These are phyloP conservation scores for Anisodus tanguticus DNA, from an alignment of 257 asterid species.

Conservation along the genomic window DNA sequence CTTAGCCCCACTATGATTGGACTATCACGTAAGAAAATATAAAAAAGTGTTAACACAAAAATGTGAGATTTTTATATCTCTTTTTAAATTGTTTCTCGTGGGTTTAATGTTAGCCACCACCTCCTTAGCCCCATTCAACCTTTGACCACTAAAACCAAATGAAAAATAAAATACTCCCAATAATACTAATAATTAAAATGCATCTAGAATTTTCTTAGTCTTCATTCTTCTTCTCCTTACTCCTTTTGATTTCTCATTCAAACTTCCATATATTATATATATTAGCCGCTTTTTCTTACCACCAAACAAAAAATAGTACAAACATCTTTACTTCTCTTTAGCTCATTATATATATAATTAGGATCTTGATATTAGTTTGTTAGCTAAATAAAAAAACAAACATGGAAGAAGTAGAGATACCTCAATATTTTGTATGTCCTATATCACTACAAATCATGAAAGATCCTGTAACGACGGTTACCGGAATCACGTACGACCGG, in stretches of 20 bases:
- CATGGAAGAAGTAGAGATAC: slow-evolving; percentile 52
- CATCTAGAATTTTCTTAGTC: slow-evolving; percentile 21
- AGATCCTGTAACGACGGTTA: slow-evolving; percentile 61
- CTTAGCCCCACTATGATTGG: neutral
- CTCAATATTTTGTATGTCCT: slow-evolving; percentile 66
- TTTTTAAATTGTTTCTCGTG: neutral
- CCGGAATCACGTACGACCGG: slow-evolving; percentile 77
- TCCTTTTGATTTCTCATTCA: slow-evolving; percentile 36
- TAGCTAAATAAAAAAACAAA: neutral
- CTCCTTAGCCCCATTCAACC: neutral
- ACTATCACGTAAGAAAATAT: neutral
- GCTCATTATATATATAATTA: neutral
- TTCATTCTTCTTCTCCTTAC: slow-evolving; percentile 13
- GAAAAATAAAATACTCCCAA: neutral
- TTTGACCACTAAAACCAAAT: slow-evolving; percentile 17
- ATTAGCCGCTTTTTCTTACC: slow-evolving; percentile 51
- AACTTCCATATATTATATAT: slow-evolving; percentile 21
- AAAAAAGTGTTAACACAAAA: neutral
- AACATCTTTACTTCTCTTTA: neutral
- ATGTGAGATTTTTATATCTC: slow-evolving; percentile 8
- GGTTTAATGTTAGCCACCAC: neutral
- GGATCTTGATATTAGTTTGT: neutral
- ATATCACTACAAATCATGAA: slow-evolving; percentile 71
- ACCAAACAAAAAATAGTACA: neutral
- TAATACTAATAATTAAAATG: neutral